Percentiles rank a stretch among this genome's conserved stretches.
Evolutionary conservation across 148 eudicot species (phyloP).

Genomic region (Nepenthes mirabilis): DNA sequence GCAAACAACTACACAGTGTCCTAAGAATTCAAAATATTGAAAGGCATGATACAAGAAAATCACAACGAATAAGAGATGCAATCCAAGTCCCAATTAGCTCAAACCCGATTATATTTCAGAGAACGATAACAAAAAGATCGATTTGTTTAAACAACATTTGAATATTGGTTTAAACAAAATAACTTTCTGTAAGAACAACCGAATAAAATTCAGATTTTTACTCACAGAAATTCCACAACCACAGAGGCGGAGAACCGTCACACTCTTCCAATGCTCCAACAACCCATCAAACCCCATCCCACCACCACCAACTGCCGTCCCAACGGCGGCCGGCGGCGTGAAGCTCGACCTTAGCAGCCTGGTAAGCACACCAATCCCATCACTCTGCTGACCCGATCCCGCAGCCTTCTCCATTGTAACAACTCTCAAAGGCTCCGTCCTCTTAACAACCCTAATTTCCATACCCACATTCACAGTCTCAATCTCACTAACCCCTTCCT

Average conservation of each 20-base stretch:
- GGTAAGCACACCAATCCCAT: constrained; percentile 76
- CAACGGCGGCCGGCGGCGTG: constrained; percentile 12
- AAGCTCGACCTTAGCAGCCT: constrained; percentile 53
- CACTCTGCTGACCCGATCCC: constrained; percentile 77
- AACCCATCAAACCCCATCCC: constrained; percentile 18
- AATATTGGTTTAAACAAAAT: too few relatives aligned
- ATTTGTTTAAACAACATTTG: too few relatives aligned
- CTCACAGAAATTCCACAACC: constrained; percentile 77
- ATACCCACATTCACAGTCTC: constrained; percentile 23
- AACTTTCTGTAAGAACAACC: too few relatives aligned
- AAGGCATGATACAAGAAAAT: too few relatives aligned
- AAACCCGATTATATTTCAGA: too few relatives aligned
- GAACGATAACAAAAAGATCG: too few relatives aligned
- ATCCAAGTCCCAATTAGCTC: too few relatives aligned
- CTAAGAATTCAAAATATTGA: too few relatives aligned
- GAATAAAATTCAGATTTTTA: not conserved
- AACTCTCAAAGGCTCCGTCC: constrained; percentile 63
- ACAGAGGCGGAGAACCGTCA: constrained; percentile 50
- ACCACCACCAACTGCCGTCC: constrained; percentile 19
- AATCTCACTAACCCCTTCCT: constrained; percentile 4
- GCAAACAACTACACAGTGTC: too few relatives aligned
- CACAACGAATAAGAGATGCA: too few relatives aligned
- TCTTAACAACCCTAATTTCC: constrained; percentile 72
- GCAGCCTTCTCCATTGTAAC: constrained; percentile 45
- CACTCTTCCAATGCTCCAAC: constrained; percentile 72